Conservation (phyloP, 805 yeast species). For the Myxozyma monticola region DNA sequence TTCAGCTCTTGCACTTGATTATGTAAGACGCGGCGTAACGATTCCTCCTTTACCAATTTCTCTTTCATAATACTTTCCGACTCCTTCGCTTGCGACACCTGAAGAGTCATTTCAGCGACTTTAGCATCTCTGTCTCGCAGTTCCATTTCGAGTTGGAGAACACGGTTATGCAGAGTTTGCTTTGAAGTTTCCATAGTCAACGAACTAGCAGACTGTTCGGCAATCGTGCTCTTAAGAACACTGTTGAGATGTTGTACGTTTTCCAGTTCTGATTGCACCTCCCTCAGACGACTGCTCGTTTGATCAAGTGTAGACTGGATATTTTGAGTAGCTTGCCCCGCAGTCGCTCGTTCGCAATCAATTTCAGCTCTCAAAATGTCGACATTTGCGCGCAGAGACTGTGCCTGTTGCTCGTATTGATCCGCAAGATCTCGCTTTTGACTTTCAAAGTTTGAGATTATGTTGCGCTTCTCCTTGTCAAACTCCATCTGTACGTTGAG, state of each 20-base stretch:
- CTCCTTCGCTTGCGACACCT: constrained; percentile 35
- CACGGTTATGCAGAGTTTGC: constrained; percentile 24
- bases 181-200: constrained; percentile 30
- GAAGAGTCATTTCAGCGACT: constrained; percentile 29
- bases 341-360: no score
- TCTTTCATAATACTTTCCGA: constrained; percentile 40
- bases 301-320: no score
- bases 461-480: constrained; percentile 34
- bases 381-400: constrained; percentile 33
- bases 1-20: constrained; percentile 78
- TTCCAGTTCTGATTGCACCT: no score
- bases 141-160: constrained; percentile 30
- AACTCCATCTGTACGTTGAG: constrained; percentile 1
- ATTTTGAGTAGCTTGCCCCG: no score
- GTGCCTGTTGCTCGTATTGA: constrained; percentile 11
- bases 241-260: constrained; percentile 34
- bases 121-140: constrained; percentile 28
- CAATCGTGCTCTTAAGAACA: constrained; percentile 36
- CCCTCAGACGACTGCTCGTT: no score
- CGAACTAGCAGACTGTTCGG: constrained; percentile 36
- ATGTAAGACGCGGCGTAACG: constrained; percentile 62
- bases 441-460: constrained; percentile 32
- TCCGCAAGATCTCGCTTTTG: not conserved
- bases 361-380: constrained; percentile 1
- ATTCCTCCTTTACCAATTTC: constrained; percentile 52